Conservation (phyloP, 305 asterid species). For the Rubia tinctorum region DNA sequence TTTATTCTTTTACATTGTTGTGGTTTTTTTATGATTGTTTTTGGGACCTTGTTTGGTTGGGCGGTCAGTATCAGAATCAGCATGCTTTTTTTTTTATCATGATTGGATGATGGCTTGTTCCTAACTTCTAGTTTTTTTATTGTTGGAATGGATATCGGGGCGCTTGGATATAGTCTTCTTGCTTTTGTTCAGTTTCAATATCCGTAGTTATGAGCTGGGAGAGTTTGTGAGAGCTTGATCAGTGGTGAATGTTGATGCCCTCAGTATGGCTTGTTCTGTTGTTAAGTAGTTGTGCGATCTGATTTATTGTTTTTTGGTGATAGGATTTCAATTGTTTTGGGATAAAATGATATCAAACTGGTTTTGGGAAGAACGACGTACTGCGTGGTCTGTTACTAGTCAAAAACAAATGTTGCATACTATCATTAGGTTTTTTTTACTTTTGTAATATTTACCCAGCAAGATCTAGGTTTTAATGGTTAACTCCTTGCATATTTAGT, state of each 20-base stretch:
- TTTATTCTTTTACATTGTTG: neutral
- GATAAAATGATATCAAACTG: neutral
- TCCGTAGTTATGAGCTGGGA: neutral
- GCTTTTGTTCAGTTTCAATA: neutral
- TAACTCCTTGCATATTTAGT: neutral
- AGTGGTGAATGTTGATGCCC: neutral
- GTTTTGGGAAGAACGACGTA: neutral
- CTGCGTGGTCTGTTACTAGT: too few species aligned
- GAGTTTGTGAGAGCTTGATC: neutral
- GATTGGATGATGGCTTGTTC: neutral
- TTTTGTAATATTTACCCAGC: neutral
- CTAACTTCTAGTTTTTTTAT: neutral
- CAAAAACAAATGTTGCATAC: neutral
- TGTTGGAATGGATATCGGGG: neutral
- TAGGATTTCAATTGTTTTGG: neutral
- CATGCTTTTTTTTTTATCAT: neutral
- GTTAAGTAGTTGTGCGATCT: neutral
- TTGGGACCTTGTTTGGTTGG: neutral
- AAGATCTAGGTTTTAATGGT: constrained; percentile 2
- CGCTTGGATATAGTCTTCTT: neutral
- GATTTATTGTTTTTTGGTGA: neutral
- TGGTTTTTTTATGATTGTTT: neutral
- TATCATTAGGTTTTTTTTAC: neutral
- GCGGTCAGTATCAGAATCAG: neutral
- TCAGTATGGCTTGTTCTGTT: neutral